Conservation (phyloP, 2,329 filamentous ascomycete species). For the Neofusicoccum laricinum region DNA sequence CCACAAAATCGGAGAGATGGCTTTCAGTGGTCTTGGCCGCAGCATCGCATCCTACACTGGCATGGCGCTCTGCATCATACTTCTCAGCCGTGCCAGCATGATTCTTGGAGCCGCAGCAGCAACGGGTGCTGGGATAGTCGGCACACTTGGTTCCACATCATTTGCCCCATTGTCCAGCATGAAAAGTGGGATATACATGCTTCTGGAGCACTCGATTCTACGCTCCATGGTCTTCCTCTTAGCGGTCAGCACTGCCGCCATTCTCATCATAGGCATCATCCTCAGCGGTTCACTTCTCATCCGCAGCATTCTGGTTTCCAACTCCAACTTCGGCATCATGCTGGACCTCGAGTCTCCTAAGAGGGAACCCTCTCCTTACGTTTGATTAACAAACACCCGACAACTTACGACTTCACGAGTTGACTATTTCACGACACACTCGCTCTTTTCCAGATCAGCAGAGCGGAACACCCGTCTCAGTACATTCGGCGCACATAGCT, state of each 20-base stretch:
- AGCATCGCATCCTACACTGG: not conserved
- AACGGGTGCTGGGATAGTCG: not conserved
- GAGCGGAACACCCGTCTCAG: not conserved
- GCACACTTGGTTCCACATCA: not conserved
- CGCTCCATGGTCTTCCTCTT: not conserved
- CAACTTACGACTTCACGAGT: not conserved
- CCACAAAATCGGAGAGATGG: not conserved
- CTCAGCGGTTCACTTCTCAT: not conserved
- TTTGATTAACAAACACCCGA: not conserved
- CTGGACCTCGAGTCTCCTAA: not conserved
- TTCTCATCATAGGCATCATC: not conserved
- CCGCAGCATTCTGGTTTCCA: not conserved
- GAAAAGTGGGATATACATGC: too few relatives aligned
- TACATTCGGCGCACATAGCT: too few relatives aligned
- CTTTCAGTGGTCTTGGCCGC: not conserved
- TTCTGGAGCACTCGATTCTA: not conserved
- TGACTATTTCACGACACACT: not conserved
- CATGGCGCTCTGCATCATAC: not conserved
- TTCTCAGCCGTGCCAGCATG: not conserved
- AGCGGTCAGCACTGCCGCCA: not conserved
- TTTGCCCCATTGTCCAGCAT: not conserved
- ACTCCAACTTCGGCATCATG: not conserved
- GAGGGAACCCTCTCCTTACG: not conserved
- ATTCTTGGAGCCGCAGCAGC: not conserved
- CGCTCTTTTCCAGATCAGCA: not conserved